These are phyloP conservation scores for Paramecium bursaria DNA, from an alignment of 73 alveolate species.

Conservation along the genomic window DNA sequence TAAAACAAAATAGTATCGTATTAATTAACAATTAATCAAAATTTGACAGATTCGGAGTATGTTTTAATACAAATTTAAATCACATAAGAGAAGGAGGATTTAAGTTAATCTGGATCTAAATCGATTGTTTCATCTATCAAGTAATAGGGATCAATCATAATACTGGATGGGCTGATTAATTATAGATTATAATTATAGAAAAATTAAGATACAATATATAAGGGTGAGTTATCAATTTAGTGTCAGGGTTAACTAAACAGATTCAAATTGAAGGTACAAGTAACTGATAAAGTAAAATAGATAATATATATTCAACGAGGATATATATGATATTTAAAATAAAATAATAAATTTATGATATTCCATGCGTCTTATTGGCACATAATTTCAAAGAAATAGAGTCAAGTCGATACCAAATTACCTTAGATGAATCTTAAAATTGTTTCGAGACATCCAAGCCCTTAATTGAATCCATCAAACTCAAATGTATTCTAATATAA, in stretches of 20 bases:
- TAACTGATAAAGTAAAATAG: too few relatives aligned
- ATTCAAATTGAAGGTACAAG: too few relatives aligned
- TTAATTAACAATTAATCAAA: not conserved
- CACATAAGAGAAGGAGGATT: not conserved
- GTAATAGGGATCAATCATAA: not conserved
- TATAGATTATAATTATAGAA: not conserved
- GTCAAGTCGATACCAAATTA: too few relatives aligned
- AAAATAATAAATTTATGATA: too few relatives aligned
- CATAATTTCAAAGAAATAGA: too few relatives aligned
- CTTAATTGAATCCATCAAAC: too few relatives aligned
- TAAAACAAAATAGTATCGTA: constrained; percentile 4
- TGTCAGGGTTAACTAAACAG: not conserved
- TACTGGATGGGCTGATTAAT: not conserved
- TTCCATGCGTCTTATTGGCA: too few relatives aligned
- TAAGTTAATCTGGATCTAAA: constrained; percentile 7
- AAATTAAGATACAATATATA: not conserved
- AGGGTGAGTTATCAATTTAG: not conserved
- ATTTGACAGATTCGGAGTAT: not conserved
- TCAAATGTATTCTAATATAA: too few relatives aligned
- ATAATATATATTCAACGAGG: too few relatives aligned
- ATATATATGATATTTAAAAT: too few relatives aligned
- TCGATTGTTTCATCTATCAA: constrained; percentile 46
- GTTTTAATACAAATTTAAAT: not conserved
- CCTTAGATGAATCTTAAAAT: too few relatives aligned
- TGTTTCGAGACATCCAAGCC: too few relatives aligned